Evolutionary conservation across 805 yeast species (phyloP), one percentile per base, ranked within the genome.

Genomic region (Candida golubevii): DNA sequence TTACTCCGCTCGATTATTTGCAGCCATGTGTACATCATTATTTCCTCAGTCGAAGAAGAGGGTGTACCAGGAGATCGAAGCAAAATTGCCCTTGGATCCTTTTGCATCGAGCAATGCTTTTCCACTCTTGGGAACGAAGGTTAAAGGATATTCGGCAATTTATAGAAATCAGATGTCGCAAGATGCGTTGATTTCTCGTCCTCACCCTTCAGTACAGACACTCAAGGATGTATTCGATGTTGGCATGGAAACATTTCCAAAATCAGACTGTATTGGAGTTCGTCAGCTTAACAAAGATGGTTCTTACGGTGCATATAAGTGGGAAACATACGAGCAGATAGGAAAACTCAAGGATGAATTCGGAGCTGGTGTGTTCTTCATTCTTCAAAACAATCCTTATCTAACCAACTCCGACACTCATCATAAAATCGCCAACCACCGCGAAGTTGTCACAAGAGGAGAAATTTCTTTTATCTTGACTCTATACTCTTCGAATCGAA

Each of bases 401-500:
- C 58, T 56, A 33, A 54, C 61, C 14, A 54, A 60, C 26, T 54
- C 58, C 18, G 56, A 48, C 12, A 46, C 54, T 18, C 67, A 64
- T 43, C 44, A 41, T 9, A 61, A 60, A 37, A 59, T 69, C 38
- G 53, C 53, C 18, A 47, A 47, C 8, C 50, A 46, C 36, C 26
- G 38, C 33, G 30, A 34, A 9, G 40, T 48, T 14, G 53, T 44
- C 8, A 40, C 12, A 23, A 10, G 50, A n/a, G 56, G 58, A 31
- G 53, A 60, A 33, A 41, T 46, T 39, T 65, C 69, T 8, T 69
- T 69, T 41, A 53, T 69, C 15, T 52, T 67, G 33, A 54, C 71
- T 9, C 41, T 69, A 27, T 68, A 57, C 50, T 54, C 70, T 1
- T 60, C 60, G 31, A 69, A 69, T 50, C 53, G 71, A 36, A 48